Percentiles rank a stretch among this genome's conserved stretches.
Conservation (phyloP, 1,284 basidiomycete genomes). For the Anthracocystis walkeri region DNA sequence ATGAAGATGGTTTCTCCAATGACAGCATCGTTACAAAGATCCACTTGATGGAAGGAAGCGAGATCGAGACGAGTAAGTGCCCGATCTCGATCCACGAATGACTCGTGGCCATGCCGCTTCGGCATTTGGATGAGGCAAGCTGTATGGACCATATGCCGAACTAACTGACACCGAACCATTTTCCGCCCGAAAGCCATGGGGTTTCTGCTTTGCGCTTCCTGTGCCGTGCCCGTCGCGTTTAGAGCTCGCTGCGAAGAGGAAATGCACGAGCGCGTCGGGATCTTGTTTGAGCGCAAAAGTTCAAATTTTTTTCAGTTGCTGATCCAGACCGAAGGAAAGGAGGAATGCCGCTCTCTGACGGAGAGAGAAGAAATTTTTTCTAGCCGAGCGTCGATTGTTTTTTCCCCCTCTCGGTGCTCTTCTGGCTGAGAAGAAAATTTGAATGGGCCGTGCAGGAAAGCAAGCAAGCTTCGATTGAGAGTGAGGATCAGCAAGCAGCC, state of each 20-base stretch:
- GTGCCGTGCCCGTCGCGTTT: background rate
- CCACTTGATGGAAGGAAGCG: background rate
- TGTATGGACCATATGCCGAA: too few species aligned
- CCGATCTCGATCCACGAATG: constrained; percentile 1
- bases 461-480: background rate
- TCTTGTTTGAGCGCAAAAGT: background rate
- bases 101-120: too few species aligned
- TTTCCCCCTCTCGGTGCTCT: background rate
- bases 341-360: background rate
- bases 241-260: background rate
- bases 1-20: background rate
- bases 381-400: constrained; percentile 11
- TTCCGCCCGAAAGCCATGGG: too few species aligned
- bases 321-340: background rate
- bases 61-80: background rate
- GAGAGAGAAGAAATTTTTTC: background rate
- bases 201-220: too few species aligned
- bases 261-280: constrained; percentile 14
- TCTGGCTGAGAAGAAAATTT: background rate
- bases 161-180: too few species aligned
- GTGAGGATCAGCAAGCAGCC: background rate
- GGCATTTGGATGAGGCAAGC: too few species aligned
- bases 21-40: background rate
- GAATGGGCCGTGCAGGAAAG: background rate
- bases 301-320: constrained; percentile 15